Evolutionary conservation across 192 early-diverging fungal genomes (phyloP), one percentile per base, ranked within the genome.

Genomic region (Geosiphon pyriformis): DNA sequence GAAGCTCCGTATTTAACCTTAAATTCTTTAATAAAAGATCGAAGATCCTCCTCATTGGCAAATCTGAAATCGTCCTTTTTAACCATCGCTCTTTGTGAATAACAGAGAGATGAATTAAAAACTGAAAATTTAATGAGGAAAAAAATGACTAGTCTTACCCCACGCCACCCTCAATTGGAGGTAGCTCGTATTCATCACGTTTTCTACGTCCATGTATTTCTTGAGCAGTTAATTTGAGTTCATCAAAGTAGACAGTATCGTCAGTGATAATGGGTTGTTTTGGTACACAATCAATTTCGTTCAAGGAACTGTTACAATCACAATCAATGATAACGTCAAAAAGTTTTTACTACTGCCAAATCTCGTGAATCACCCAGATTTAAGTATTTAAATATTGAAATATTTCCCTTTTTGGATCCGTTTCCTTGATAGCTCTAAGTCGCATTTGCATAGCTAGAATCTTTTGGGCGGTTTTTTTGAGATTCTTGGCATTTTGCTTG

Each of bases 371-470:
- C n/a, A n/a, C n/a, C n/a, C n/a, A n/a, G n/a, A 47, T 68, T 72
- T 15, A 42, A 42, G 37, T 42, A 42, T 42, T 42, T 42, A 48
- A 8, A 26, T 12, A 55, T 55, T 4, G 12, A 23, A 22, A 32
- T 48, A 50, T 25, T 70, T 75, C 79, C 83, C 64, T 67, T 61
- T 60, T 69, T 27, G 70, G 61, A 27, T 76, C 73, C 42, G 68
- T 56, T 22, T 80, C 76, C 8, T 74, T 68, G 3, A 95, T 54
- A 1, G 90, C 86, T 25, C 76, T 77, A 15, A 93, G 67, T 68
- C 91, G 83, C 46, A 98, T 75, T 68, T 91, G 93, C 3, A 89
- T 80, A 20, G 82, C 78, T 33, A 97, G 74, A 18, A 99, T 80
- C 67, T 90, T 92, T 61, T 91, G 83, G 0, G 96, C 96, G 0